These are phyloP conservation scores for Puya raimondii DNA, from an alignment of 176 grass and related monocot species.

Conservation along the genomic window DNA sequence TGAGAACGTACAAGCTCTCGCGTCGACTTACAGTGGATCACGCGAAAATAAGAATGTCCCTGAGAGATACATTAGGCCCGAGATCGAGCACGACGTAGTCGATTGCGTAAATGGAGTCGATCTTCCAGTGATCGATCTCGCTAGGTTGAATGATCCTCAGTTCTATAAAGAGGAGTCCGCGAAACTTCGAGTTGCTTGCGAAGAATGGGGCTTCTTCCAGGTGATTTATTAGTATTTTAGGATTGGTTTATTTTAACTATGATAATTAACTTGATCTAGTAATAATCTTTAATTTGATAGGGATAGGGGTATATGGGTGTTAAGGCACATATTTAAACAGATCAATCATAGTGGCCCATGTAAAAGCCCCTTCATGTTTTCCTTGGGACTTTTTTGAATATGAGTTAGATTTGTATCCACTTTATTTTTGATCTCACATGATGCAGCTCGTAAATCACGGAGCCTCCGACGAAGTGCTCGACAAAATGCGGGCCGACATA, in stretches of 20 bases:
- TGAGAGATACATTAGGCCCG: slow-evolving; percentile 31
- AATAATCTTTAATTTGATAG: too few relatives aligned
- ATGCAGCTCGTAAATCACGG: slow-evolving; percentile 31
- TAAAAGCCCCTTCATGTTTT: background rate
- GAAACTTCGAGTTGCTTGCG: slow-evolving; percentile 33
- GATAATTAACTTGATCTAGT: too few relatives aligned
- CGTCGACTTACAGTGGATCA: slow-evolving; percentile 2
- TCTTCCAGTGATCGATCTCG: slow-evolving; percentile 38
- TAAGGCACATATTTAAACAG: too few relatives aligned
- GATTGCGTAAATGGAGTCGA: slow-evolving; percentile 5
- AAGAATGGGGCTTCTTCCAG: slow-evolving; percentile 63
- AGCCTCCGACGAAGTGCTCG: slow-evolving; percentile 11
- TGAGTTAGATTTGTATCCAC: background rate
- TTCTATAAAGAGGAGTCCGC: slow-evolving; percentile 19
- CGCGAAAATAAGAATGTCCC: slow-evolving; percentile 15
- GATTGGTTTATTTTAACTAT: too few relatives aligned
- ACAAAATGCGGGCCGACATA: slow-evolving; percentile 17
- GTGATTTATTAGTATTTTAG: slow-evolving; percentile 8
- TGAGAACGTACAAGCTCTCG: slow-evolving; percentile 42
- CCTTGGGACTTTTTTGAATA: background rate
- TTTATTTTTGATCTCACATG: background rate
- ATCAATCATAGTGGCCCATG: too few relatives aligned
- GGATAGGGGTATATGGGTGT: too few relatives aligned
- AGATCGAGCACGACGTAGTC: slow-evolving; percentile 13
- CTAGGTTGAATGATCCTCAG: slow-evolving; percentile 25